These are phyloP conservation scores for Isatis tinctoria DNA, from an alignment of 345 rosid genomes.

Conservation along the genomic window DNA sequence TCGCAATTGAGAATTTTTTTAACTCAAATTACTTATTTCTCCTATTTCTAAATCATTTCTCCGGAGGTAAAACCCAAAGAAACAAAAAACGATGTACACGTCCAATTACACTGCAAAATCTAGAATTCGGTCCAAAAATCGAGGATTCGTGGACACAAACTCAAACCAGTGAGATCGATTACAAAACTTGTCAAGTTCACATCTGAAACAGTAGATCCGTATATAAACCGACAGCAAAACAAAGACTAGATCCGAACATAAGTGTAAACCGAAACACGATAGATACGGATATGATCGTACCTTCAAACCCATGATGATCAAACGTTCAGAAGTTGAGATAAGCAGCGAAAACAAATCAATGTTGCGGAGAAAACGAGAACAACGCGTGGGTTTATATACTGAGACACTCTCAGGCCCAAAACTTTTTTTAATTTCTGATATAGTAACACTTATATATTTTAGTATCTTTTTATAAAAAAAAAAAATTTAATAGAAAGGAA, in stretches of 20 bases:
- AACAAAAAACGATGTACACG: no score
- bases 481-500: no score
- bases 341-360: background rate
- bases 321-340: background rate
- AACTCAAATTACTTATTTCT: no score
- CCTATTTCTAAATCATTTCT: no score
- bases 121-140: background rate
- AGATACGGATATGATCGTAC: constrained; percentile 3
- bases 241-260: background rate
- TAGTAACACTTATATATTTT: background rate
- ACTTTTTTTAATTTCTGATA: background rate
- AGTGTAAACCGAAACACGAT: background rate
- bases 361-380: constrained; percentile 33
- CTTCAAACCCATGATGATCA: constrained; percentile 32
- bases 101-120: background rate
- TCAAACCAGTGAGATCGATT: background rate
- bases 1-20: background rate
- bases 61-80: no score
- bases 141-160: background rate
- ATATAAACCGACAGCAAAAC: background rate
- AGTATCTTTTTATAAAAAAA: no score
- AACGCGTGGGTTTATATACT: background rate
- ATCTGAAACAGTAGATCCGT: constrained; percentile 1
- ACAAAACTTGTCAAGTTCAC: background rate
- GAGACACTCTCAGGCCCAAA: background rate